A percentile compares a stretch with the other conserved stretches of the same genome.
Evolutionary conservation across 2,329 filamentous ascomycete genomes (phyloP).

Genomic region (Basipetospora chlamydospora): DNA sequence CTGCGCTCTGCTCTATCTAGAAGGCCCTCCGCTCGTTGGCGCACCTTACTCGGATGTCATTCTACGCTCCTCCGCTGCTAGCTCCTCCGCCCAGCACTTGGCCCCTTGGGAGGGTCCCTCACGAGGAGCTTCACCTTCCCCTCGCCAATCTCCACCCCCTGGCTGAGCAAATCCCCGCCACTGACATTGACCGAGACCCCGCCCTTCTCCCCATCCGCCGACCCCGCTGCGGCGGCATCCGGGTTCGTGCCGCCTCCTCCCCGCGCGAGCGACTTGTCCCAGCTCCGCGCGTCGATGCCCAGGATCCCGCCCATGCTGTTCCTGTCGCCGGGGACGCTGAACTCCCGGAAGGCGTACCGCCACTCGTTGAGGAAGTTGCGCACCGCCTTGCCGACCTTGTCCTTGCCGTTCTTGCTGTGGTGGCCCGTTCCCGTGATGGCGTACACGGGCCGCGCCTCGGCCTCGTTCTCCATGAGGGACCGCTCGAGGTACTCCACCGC

Average conservation of each 20-base stretch:
- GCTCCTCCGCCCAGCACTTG: constrained; percentile 31
- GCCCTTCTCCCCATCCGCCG: constrained; percentile 28
- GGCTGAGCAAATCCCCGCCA: too few species aligned
- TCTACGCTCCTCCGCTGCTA: too few species aligned
- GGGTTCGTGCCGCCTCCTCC: constrained; percentile 24
- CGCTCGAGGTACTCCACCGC: constrained; percentile 87
- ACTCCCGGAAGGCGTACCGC: constrained; percentile 91
- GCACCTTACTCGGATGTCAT: too few species aligned
- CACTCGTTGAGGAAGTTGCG: constrained; percentile 86
- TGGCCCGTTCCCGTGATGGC: constrained; percentile 95
- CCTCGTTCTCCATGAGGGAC: constrained; percentile 68
- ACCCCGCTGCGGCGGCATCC: constrained; percentile 14
- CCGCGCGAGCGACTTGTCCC: constrained; percentile 44
- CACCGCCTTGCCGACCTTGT: constrained; percentile 93
- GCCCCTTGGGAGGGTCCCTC: constrained; percentile 42
- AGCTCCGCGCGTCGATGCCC: constrained; percentile 52
- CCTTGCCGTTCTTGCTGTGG: constrained; percentile 96
- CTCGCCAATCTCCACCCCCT: constrained; percentile 53
- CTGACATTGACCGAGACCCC: too few species aligned
- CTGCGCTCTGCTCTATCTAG: too few species aligned
- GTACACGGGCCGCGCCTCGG: constrained; percentile 65
- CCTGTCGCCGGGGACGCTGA: constrained; percentile 87
- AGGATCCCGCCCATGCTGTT: constrained; percentile 66
- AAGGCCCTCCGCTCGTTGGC: too few species aligned
- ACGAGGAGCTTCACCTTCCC: constrained; percentile 53